A percentile compares a stretch with the other conserved stretches of the same genome.
These are phyloP conservation scores for Incumbomyces lentus DNA, from an alignment of 2,329 filamentous ascomycete species.

Conservation along the genomic window DNA sequence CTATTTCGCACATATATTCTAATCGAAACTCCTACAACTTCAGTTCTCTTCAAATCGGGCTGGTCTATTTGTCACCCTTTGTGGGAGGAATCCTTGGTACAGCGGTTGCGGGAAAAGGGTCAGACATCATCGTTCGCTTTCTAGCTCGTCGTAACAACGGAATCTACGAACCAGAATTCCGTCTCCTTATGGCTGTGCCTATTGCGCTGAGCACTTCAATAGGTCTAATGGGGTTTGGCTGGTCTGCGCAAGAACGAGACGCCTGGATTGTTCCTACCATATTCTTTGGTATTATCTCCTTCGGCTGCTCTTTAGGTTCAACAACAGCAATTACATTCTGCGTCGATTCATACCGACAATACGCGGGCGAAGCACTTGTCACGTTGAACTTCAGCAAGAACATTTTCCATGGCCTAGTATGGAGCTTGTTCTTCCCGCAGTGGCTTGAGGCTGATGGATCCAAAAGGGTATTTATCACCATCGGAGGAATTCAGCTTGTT, in stretches of 20 bases:
- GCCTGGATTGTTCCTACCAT: slow-evolving; percentile 85
- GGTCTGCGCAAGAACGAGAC: slow-evolving; percentile 66
- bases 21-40: slow-evolving; percentile 65
- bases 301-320: slow-evolving; percentile 80
- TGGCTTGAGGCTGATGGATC: slow-evolving; percentile 71
- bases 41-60: slow-evolving; percentile 64
- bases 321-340: slow-evolving; percentile 91
- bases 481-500: slow-evolving; percentile 76
- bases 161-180: slow-evolving; percentile 88
- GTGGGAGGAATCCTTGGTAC: slow-evolving; percentile 83
- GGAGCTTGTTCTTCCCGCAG: slow-evolving; percentile 73
- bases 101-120: slow-evolving; percentile 77
- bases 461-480: slow-evolving; percentile 66
- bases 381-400: slow-evolving; percentile 95
- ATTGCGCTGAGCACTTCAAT: slow-evolving; percentile 68
- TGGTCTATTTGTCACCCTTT: slow-evolving; percentile 86
- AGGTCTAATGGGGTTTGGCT: slow-evolving; percentile 93
- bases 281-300: slow-evolving; percentile 86
- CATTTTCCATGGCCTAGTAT: slow-evolving; percentile 79
- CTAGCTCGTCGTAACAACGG: slow-evolving; percentile 84
- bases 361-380: slow-evolving; percentile 86
- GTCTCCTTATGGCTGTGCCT: slow-evolving; percentile 76
- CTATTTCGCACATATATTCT: slow-evolving; percentile 70
- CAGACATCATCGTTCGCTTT: slow-evolving; percentile 69
- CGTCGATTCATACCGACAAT: slow-evolving; percentile 85